Conservation (phyloP, 2,329 filamentous ascomycete genomes). For the Penicillium sp. region DNA sequence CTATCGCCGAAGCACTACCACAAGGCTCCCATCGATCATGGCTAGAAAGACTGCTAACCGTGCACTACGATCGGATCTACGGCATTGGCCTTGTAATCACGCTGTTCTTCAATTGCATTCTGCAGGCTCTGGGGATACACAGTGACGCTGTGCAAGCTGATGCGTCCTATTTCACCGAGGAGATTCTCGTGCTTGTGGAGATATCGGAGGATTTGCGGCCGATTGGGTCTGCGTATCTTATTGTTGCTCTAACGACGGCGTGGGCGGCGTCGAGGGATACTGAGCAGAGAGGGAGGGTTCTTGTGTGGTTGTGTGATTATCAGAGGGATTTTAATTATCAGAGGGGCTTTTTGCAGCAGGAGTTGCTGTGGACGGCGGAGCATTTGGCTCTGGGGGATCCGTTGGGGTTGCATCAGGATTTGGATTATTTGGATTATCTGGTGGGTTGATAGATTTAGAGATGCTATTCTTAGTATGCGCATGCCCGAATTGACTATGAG, state of each 20-base stretch:
- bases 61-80: constrained; percentile 37
- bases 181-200: constrained; percentile 32
- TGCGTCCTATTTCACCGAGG: constrained; percentile 23
- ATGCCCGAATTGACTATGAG: too few species aligned
- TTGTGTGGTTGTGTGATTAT: constrained; percentile 27
- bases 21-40: background rate
- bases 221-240: constrained; percentile 34
- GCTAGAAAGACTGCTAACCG: constrained; percentile 21
- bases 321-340: constrained; percentile 24
- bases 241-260: constrained; percentile 29
- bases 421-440: background rate
- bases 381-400: constrained; percentile 14
- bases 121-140: constrained; percentile 30
- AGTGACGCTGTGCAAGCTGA: constrained; percentile 21
- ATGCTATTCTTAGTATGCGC: too few species aligned
- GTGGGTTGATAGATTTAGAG: background rate
- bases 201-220: constrained; percentile 31
- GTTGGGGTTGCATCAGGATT: background rate
- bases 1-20: background rate
- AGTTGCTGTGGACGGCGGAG: constrained; percentile 13
- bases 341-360: background rate
- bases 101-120: constrained; percentile 36
- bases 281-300: constrained; percentile 15
- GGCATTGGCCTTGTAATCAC: constrained; percentile 33
- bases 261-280: constrained; percentile 28